Evolutionary conservation across 768 basidiomycete species (phyloP), one percentile per base, ranked within the genome.

Genomic region (Pleurotus pulmonarius): DNA sequence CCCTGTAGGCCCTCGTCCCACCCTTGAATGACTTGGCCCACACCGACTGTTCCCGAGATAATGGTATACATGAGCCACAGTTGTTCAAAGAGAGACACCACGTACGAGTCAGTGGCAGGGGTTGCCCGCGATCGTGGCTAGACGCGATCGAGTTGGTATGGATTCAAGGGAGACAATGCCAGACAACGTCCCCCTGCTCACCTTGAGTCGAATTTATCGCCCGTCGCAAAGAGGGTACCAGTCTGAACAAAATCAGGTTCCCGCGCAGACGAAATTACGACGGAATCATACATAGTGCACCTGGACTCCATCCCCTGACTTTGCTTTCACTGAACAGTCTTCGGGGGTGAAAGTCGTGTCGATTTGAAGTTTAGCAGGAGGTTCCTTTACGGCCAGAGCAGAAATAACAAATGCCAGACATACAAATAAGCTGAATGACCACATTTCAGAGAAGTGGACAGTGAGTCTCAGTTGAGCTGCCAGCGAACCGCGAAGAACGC

Each of bases 171-270:
- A 29, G 29, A 34, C 29, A 11, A 34, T 3, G 29, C 29, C 20
- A 20, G 20, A 3, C 20, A 20, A 20, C 16, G 26, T 16, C 49
- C 4, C 37, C 18, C n/a, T 34, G 63, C 79, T 5, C 64, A 88
- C 82, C 92, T 94, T 7, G 92, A 94, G 70, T 98, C 94, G 63
- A 98, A 98, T 68, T 94, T 89, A 57, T 80, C 80, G 6, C 93
- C 93, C 49, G 78, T 84, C 8, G 80, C 70, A 62, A 85, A 85
- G 49, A 98, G 70, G 7, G 81, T 95, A 3, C 94, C 95, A 3
- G 91, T 92, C 83, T 95, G 24, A 7, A 55, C 29, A 44, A 44
- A 12, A 49, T 18, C 12, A 18, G 4, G 3, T 9, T 44, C 24
- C 41, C n/a, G 12, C 26, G 2, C 9, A 45, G 12, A 2, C 39